These are phyloP conservation scores for Trichoderma arundinaceum DNA, from an alignment of 2,329 filamentous ascomycete genomes.

Conservation along the genomic window DNA sequence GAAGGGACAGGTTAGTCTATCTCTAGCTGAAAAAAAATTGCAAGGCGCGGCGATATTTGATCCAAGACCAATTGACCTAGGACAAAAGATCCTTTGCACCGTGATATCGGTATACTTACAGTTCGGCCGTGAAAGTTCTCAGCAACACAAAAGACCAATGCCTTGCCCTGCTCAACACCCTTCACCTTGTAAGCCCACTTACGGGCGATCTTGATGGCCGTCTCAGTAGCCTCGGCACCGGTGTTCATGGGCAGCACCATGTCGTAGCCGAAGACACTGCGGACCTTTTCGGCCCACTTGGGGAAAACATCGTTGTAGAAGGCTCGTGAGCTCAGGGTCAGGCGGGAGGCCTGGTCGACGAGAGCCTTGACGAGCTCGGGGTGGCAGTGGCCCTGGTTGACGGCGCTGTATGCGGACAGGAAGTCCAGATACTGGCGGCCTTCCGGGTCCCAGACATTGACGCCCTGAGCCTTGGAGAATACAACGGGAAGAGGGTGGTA, in stretches of 20 bases:
- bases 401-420: slow-evolving; percentile 94
- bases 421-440: slow-evolving; percentile 96
- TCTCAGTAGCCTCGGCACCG: slow-evolving; percentile 94
- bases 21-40: no score
- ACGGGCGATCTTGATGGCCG: slow-evolving; percentile 90
- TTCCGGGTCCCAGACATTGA: slow-evolving; percentile 96
- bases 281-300: slow-evolving; percentile 91
- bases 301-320: slow-evolving; percentile 99
- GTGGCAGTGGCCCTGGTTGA: slow-evolving; percentile 98
- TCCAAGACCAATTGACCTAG: background rate
- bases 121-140: slow-evolving; percentile 98
- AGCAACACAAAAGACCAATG: slow-evolving; percentile 79
- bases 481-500: slow-evolving; percentile 97
- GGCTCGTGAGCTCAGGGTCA: slow-evolving; percentile 91
- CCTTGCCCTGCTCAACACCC: slow-evolving; percentile 82
- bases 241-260: slow-evolving; percentile 99
- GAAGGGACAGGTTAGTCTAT: background rate
- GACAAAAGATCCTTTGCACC: no score
- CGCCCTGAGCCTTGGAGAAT: slow-evolving; percentile 83
- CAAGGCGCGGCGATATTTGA: no score
- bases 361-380: slow-evolving; percentile 92
- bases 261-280: slow-evolving; percentile 87
- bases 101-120: slow-evolving; percentile 58
- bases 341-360: slow-evolving; percentile 82
- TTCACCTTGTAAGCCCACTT: slow-evolving; percentile 99